These are phyloP conservation scores for Penicillium atrosanguineum DNA, from an alignment of 495 filamentous ascomycete species.

Conservation along the genomic window DNA sequence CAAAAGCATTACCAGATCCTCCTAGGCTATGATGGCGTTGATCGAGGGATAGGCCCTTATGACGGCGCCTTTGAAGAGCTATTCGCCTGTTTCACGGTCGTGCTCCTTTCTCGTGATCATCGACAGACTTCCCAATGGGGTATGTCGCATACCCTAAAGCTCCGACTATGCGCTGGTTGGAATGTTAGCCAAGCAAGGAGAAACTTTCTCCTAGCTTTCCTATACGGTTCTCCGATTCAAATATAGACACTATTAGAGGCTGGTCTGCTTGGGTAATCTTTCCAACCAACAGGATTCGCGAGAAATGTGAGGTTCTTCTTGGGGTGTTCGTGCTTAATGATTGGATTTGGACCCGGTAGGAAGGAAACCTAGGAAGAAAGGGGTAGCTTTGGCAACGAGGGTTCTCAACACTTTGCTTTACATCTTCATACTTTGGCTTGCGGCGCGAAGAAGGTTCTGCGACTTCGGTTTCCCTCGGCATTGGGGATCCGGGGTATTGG, in stretches of 20 bases:
- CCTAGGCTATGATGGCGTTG: slow-evolving; percentile 10
- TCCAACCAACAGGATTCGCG: neutral
- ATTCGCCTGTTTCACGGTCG: neutral
- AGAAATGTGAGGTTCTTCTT: slow-evolving; percentile 10
- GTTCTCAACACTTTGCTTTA: neutral
- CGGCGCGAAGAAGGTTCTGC: neutral
- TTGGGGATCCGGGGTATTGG: neutral
- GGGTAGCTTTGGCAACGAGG: neutral
- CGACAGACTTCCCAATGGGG: slow-evolving; percentile 11
- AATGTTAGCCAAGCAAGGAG: slow-evolving; percentile 26
- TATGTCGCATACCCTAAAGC: slow-evolving; percentile 26
- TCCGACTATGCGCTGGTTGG: slow-evolving; percentile 24
- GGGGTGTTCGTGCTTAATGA: neutral
- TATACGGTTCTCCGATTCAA: slow-evolving; percentile 9
- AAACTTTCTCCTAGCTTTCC: neutral
- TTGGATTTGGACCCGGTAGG: neutral
- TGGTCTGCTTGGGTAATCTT: slow-evolving; percentile 6
- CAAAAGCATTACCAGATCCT: neutral
- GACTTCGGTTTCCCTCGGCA: slow-evolving; percentile 7
- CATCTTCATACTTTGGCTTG: slow-evolving; percentile 1
- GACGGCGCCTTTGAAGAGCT: neutral
- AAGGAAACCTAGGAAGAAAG: neutral
- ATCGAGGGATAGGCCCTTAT: slow-evolving; percentile 6
- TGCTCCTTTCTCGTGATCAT: slow-evolving; percentile 12
- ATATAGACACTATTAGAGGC: neutral